Base-by-base conservation (phyloP, 2,329 filamentous ascomycete genomes). In the Colletotrichum sp. region DNA sequence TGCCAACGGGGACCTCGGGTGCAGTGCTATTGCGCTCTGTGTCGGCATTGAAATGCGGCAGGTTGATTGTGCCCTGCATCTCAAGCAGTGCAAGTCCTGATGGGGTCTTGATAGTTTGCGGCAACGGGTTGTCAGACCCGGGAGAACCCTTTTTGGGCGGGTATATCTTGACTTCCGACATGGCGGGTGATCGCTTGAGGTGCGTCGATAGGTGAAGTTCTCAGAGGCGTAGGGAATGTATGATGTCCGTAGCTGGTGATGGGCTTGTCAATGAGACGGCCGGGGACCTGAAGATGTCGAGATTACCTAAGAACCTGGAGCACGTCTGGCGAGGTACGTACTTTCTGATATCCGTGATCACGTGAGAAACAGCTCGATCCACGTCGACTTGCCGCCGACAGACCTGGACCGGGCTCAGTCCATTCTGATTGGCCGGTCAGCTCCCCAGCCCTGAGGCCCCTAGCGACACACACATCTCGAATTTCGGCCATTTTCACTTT, bases 41-140 rank as follows among this genome's bases (percentile, higher is more conserved):
- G 29, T 83, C 79, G n/a, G 81, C 77, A 31, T 79, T 78, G 34
- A 81, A 77, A 3, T 84, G 76, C 9, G 95, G 92, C 2, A 95
- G 87, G 82, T 97, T 96, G 84, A 99, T 93, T 16, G 91, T 95
- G 75, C 96, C 97, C 86, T 99, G 97, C 16, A 99, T 90, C 85
- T 98, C 97, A 71, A 99, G 87, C 59, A 99, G 88, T 21, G 96
- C 96, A 54, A 98, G 90, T 65, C 97, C 97, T 0, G 94, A 92
- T 1, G 97, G 97, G 1, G 96, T 98, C 78, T 96, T 94, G 18
- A 98, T 90, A 75, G 98, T 88, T n/a, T 89, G 83, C 2, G 97
- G 97, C 6, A 98, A 90, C 6, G 94, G 92, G 72, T 83, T 89
- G 34, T 70, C 54, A 3, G 79, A 67, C n/a, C 76, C 55, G 8